Conservation (phyloP, 139 green algal genomes). For the Bryopsis sp. region DNA sequence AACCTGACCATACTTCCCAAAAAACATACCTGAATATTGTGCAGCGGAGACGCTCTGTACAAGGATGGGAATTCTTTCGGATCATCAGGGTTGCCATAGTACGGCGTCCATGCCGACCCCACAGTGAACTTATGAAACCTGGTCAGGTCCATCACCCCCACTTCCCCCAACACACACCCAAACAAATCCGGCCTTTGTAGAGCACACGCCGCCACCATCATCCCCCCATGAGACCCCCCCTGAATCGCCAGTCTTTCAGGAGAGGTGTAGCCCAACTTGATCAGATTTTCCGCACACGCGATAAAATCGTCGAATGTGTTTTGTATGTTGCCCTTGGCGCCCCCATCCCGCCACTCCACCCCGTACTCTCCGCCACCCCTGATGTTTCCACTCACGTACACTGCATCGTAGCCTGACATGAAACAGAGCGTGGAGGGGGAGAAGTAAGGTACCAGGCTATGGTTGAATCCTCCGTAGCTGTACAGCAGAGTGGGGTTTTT, state of each 20-base stretch:
- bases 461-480: conserved; percentile 91
- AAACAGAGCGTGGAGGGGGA: conserved; percentile 35
- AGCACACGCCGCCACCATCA: conserved; percentile 83
- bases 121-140: conserved; percentile 95
- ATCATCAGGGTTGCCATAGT: conserved; percentile 77
- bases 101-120: conserved; percentile 68
- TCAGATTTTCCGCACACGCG: conserved; percentile 65
- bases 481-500: conserved; percentile 76
- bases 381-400: conserved; percentile 56
- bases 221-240: conserved; percentile 79
- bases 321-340: conserved; percentile 63
- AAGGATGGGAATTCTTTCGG: conserved; percentile 59
- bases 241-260: conserved; percentile 62
- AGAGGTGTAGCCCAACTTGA: conserved; percentile 42
- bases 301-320: conserved; percentile 83
- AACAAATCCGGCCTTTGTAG: conserved; percentile 92
- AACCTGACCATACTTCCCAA: too few species aligned
- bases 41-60: conserved; percentile 69
- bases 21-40: conserved; percentile 91
- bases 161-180: conserved; percentile 63
- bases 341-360: conserved; percentile 72
- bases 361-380: conserved; percentile 89
- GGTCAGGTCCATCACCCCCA: conserved; percentile 91
- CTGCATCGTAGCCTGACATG: conserved; percentile 39
- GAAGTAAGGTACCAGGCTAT: conserved; percentile 75